phyloP scores from a whole-genome alignment of 257 asterid species.

The Nicotiana tomentosiformis region DNA sequence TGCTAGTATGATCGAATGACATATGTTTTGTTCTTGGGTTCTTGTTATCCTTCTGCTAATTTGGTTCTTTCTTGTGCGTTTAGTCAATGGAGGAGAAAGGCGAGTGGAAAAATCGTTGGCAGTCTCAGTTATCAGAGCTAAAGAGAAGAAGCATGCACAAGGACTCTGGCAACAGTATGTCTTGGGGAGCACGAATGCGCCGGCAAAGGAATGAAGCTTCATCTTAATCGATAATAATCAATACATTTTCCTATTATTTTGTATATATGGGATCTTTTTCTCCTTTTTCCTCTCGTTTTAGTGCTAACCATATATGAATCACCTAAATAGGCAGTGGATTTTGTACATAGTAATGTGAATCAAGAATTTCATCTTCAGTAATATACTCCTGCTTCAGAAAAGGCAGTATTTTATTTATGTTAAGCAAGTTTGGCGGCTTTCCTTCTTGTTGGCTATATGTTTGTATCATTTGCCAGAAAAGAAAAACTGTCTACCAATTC shows the following conservation, averaged over 20 bases:
- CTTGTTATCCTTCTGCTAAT: conserved; percentile 6
- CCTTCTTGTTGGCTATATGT: neutral
- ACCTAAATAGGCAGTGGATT: neutral
- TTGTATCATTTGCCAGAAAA: neutral
- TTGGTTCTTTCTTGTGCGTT: neutral
- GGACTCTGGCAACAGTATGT: conserved; percentile 36
- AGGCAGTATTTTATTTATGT: neutral
- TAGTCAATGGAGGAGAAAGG: conserved; percentile 52
- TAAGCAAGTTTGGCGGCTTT: neutral
- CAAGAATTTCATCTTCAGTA: neutral
- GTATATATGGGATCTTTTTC: neutral
- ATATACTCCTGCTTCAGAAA: neutral
- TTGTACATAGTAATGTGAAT: neutral
- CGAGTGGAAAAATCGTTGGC: conserved; percentile 77
- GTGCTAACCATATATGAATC: neutral
- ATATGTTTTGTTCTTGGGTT: neutral
- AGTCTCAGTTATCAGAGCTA: conserved; percentile 65
- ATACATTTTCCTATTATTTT: neutral
- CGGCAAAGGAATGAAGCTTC: conserved; percentile 45
- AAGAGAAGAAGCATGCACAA: conserved; percentile 52
- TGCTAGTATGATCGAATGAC: neutral
- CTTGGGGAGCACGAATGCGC: conserved; percentile 83
- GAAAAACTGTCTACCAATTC: neutral
- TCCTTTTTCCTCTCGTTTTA: neutral
- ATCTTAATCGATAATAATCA: neutral